Evolutionary conservation across 495 filamentous ascomycete species (phyloP), one percentile per base, ranked within the genome.

Genomic region (Penicillium cosmopolitanum): DNA sequence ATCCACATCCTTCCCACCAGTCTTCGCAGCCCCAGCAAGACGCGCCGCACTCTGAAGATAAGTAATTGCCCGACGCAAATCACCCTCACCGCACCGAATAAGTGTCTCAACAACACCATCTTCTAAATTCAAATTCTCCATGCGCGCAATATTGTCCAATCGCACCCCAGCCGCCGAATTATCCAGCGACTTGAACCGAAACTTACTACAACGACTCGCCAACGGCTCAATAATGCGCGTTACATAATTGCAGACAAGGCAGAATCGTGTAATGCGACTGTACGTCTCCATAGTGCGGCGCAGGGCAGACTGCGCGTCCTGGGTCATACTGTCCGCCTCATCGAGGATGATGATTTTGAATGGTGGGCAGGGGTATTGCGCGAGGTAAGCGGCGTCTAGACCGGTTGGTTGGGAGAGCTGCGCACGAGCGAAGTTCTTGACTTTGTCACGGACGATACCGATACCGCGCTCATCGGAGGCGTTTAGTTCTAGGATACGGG

Each of bases 341-440:
- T 98, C 95, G 35, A 98, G 85, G 57, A 98, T 90, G 70, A 98
- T 92, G 71, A 98, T 96, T 80, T 98, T 98, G 83, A 96, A 98
- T 23, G 96, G 95, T 28, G 95, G 95, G 67, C 94, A 97, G 1
- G 95, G 93, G 74, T 96, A 97, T 60, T 84, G 82, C 40, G 85
- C 81, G 57, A 84, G 82, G 74, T 90, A 96, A 78, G 72, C 78
- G 63, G 79, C 78, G 48, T 80, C 80, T 3, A 88, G 70, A 0
- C 82, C 73, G 0, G 89, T 87, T 2, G 91, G 86, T 56, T 95
- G 89, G 33, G 91, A 93, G 47, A 98, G 84, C 66, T 97, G 93
- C 74, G 93, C 93, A 31, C 94, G 87, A 6, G 96, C 96, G 67
- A 98, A 98, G 73, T 97, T 90, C 75, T 99, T 99, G 65, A 99